Percentiles rank a stretch among this genome's conserved stretches.
phyloP scores from a whole-genome alignment of 1,139 yeast species.

The Zygosaccharomyces sapae region DNA sequence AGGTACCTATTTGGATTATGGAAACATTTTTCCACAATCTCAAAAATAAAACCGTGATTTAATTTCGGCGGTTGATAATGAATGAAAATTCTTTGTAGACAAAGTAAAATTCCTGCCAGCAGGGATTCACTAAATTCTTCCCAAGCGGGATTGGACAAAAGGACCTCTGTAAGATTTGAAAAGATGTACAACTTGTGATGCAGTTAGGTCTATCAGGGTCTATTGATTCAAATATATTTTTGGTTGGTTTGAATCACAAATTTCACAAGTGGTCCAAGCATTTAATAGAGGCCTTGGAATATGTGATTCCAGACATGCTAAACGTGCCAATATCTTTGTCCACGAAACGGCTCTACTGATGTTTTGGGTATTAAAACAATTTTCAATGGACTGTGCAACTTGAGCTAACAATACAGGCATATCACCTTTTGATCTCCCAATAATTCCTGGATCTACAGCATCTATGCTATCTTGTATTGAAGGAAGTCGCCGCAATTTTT shows the following conservation, averaged over 20 bases:
- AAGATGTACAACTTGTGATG: conserved; percentile 23
- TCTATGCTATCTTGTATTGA: conserved; percentile 13
- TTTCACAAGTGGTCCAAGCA: conserved; percentile 36
- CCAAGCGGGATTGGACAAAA: conserved; percentile 22
- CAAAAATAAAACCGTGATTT: conserved; percentile 12
- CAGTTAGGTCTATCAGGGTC: conserved; percentile 33
- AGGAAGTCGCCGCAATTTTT: conserved; percentile 9
- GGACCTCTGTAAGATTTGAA: conserved; percentile 24
- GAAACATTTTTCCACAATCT: conserved; percentile 31
- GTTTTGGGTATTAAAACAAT: conserved; percentile 20
- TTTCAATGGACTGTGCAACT: conserved; percentile 16
- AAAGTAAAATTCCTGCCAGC: conserved; percentile 43
- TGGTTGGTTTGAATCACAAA: conserved; percentile 39
- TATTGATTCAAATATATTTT: conserved; percentile 24
- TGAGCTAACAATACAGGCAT: conserved; percentile 14
- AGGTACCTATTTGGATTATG: conserved; percentile 47
- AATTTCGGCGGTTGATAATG: conserved; percentile 46
- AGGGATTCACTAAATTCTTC: conserved; percentile 30
- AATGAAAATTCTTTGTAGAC: conserved; percentile 46
- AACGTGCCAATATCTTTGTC: conserved; percentile 22
- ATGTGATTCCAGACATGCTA: conserved; percentile 25
- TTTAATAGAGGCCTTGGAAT: neutral
- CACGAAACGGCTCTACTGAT: conserved; percentile 17
- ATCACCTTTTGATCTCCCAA: conserved; percentile 9
- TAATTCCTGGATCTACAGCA: conserved; percentile 16